Evolutionary conservation across 2,329 filamentous ascomycete genomes (phyloP).

Genomic region (Fusarium tjaetaba): DNA sequence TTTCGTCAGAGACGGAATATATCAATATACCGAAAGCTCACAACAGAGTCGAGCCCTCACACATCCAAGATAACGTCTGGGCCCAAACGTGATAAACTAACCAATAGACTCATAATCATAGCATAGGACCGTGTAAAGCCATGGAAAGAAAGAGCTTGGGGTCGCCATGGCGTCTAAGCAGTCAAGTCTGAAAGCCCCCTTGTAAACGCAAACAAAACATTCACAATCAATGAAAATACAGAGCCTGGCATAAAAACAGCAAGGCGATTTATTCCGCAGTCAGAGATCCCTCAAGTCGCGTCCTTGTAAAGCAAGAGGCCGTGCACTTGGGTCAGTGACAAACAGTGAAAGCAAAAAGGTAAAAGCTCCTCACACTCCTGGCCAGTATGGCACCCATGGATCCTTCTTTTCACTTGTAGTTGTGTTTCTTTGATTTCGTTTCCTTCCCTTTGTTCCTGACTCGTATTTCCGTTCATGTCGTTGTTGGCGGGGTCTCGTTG

Average conservation of each 20-base stretch:
- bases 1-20: background rate
- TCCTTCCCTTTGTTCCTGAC: background rate
- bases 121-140: too few relatives aligned
- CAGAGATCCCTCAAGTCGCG: constrained; percentile 31
- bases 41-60: background rate
- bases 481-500: background rate
- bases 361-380: constrained; percentile 44
- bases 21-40: background rate
- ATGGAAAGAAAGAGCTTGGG: background rate
- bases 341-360: constrained; percentile 41
- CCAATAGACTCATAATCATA: background rate
- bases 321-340: constrained; percentile 22
- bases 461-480: constrained; percentile 3
- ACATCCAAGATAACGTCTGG: background rate
- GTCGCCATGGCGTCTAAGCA: background rate
- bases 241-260: background rate
- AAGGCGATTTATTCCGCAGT: constrained; percentile 40
- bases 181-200: background rate
- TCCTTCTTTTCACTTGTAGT: constrained; percentile 37
- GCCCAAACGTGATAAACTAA: background rate
- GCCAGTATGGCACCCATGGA: constrained; percentile 29
- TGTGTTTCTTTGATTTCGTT: constrained; percentile 15
- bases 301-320: constrained; percentile 31
- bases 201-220: background rate
- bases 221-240: background rate